A percentile compares a stretch with the other conserved stretches of the same genome.
phyloP scores from a whole-genome alignment of 2,329 filamentous ascomycete species.

The Thelonectria olida region DNA sequence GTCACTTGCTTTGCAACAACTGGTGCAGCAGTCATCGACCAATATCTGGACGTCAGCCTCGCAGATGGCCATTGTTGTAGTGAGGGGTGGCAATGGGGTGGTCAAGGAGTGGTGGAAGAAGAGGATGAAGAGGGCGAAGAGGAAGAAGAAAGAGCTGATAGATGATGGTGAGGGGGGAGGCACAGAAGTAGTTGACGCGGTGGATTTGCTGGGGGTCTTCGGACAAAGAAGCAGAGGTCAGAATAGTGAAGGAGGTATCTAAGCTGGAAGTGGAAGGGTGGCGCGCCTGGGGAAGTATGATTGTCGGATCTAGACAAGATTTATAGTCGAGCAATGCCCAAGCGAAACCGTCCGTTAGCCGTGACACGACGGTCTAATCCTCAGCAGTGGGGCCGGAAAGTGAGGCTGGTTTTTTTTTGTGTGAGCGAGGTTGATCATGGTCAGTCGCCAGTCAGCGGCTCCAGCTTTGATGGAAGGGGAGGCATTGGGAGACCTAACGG shows the following conservation, averaged over 20 bases:
- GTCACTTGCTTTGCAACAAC: constrained; percentile 44
- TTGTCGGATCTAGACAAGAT: constrained; percentile 21
- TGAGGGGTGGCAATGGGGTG: background rate
- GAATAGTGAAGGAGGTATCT: background rate
- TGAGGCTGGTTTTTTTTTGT: constrained; percentile 30
- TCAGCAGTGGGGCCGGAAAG: constrained; percentile 29
- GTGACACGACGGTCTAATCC: constrained; percentile 24
- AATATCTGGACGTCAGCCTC: constrained; percentile 29
- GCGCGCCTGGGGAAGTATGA: background rate
- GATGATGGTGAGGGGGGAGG: background rate
- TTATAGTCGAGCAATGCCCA: constrained; percentile 33
- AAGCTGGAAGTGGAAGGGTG: constrained; percentile 2
- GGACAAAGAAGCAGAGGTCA: background rate
- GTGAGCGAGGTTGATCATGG: background rate
- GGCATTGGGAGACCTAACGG: background rate
- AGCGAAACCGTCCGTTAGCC: constrained; percentile 7
- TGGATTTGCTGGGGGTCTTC: background rate
- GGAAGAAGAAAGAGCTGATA: background rate
- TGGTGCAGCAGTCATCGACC: constrained; percentile 40
- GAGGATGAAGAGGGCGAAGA: background rate
- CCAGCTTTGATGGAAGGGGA: background rate
- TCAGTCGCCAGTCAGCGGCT: background rate
- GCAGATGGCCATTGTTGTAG: constrained; percentile 28
- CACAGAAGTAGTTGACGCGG: background rate
- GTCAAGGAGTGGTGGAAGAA: background rate